These are phyloP conservation scores for Cyclospora cayetanensis DNA, from an alignment of 169 alveolate species.

Conservation along the genomic window DNA sequence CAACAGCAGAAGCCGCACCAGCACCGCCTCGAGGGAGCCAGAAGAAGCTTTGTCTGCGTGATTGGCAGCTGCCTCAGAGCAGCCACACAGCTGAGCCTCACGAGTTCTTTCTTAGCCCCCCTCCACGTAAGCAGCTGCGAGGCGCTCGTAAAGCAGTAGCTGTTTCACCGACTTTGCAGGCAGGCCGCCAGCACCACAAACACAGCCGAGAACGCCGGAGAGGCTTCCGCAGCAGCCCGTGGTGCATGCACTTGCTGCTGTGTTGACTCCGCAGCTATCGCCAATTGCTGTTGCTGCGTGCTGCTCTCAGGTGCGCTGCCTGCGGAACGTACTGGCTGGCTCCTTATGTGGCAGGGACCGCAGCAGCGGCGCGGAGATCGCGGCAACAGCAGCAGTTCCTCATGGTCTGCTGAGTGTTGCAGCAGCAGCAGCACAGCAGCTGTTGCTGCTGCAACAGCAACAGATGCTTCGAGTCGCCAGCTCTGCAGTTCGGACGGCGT, in stretches of 20 bases:
- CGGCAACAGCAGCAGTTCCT: slow-evolving; percentile 11
- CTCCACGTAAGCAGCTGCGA: slow-evolving; percentile 24
- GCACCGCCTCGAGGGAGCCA: neutral
- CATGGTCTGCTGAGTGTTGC: neutral
- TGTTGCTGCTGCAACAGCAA: slow-evolving; percentile 49
- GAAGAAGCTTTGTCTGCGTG: neutral
- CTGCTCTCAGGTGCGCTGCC: neutral
- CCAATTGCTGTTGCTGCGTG: neutral
- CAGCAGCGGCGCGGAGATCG: neutral
- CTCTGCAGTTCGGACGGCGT: neutral
- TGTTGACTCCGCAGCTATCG: neutral
- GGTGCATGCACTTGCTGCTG: too few species aligned
- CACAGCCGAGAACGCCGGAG: neutral
- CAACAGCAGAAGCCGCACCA: slow-evolving; percentile 34
- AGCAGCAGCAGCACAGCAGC: slow-evolving; percentile 32
- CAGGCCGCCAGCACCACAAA: neutral
- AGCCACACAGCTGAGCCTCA: slow-evolving; percentile 22
- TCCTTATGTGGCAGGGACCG: neutral
- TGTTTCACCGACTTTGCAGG: neutral
- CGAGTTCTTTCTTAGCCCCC: slow-evolving; percentile 21
- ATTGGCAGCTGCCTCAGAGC: neutral
- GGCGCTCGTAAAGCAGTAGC: too few species aligned
- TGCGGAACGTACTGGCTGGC: neutral
- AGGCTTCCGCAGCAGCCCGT: neutral
- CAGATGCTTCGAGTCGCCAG: neutral